phyloP scores from a whole-genome alignment of 768 basidiomycete species.

The Naganishia onofrii region DNA sequence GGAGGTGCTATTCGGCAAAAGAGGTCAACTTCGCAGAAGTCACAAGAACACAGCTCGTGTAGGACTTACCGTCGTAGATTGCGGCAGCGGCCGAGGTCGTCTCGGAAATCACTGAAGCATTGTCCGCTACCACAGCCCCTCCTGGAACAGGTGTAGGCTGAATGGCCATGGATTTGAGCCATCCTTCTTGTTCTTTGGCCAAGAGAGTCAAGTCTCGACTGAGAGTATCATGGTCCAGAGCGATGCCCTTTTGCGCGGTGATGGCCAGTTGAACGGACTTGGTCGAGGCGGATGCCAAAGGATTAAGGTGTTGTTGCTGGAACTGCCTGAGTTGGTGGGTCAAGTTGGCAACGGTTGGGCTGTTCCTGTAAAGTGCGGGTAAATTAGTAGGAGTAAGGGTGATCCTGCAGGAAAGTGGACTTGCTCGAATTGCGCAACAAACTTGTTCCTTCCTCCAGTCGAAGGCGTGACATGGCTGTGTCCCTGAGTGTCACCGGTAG shows the following conservation, averaged over 20 bases:
- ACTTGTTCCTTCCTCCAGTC: constrained; percentile 15
- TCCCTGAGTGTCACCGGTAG: constrained; percentile 13
- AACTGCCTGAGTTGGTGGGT: constrained; percentile 27
- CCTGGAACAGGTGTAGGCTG: not conserved
- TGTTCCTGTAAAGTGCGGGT: not conserved
- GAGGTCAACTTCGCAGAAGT: not conserved
- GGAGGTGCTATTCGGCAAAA: constrained; percentile 17
- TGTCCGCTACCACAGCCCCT: not conserved
- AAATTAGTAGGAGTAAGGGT: not conserved
- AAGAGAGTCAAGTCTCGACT: constrained; percentile 26
- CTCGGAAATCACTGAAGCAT: constrained; percentile 1
- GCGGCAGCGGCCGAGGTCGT: constrained; percentile 11
- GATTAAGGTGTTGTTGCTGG: constrained; percentile 30
- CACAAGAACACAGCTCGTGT: too few relatives aligned
- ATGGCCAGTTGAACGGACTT: constrained; percentile 30
- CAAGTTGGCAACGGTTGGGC: constrained; percentile 27
- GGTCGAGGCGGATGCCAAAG: constrained; percentile 3
- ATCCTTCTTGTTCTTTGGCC: constrained; percentile 28
- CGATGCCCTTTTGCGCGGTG: constrained; percentile 32
- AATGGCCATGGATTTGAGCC: constrained; percentile 24
- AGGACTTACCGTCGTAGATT: not conserved
- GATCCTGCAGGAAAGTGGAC: not conserved
- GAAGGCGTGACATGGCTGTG: not conserved
- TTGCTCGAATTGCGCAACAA: constrained; percentile 24
- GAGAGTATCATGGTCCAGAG: constrained; percentile 30